A percentile compares a stretch with the other conserved stretches of the same genome.
Conservation (phyloP, 306 rosid genomes). For the Prunus dulcis region DNA sequence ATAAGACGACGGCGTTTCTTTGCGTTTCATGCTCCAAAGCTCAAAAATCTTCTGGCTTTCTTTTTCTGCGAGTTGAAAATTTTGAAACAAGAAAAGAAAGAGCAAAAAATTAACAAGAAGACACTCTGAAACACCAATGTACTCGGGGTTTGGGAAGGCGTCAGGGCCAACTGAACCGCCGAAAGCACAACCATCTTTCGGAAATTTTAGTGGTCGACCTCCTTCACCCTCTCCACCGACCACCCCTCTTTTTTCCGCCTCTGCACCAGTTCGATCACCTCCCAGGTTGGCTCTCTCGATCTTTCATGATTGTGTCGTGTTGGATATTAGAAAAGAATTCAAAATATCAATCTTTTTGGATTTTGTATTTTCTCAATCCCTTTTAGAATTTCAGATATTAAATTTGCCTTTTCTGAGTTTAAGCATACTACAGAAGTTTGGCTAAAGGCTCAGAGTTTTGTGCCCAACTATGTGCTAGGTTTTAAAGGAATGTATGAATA, state of each 20-base stretch:
- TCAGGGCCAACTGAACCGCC: conserved; percentile 57
- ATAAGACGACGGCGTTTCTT: not conserved
- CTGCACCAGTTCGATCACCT: not conserved
- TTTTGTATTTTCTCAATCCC: not conserved
- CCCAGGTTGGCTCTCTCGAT: not conserved
- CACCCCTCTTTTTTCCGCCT: conserved; percentile 12
- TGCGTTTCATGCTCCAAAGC: not conserved
- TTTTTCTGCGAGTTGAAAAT: not conserved
- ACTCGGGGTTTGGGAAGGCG: conserved; percentile 45
- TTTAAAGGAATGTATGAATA: not conserved
- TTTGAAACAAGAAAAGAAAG: not conserved
- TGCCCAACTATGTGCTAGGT: not conserved
- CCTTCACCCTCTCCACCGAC: conserved; percentile 26
- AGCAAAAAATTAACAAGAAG: conserved; percentile 1
- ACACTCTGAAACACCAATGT: conserved; percentile 16
- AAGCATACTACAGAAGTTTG: not conserved
- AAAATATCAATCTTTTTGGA: not conserved
- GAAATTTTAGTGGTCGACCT: conserved; percentile 30
- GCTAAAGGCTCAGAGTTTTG: not conserved
- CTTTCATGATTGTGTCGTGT: not conserved
- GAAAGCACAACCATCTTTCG: conserved; percentile 36
- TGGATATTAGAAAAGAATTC: not conserved
- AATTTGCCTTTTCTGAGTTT: not conserved
- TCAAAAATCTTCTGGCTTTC: not conserved
- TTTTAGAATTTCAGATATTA: not conserved